Evolutionary conservation across 352 stramenopile species (phyloP).

Genomic region (Phytophthora ohioensis): DNA sequence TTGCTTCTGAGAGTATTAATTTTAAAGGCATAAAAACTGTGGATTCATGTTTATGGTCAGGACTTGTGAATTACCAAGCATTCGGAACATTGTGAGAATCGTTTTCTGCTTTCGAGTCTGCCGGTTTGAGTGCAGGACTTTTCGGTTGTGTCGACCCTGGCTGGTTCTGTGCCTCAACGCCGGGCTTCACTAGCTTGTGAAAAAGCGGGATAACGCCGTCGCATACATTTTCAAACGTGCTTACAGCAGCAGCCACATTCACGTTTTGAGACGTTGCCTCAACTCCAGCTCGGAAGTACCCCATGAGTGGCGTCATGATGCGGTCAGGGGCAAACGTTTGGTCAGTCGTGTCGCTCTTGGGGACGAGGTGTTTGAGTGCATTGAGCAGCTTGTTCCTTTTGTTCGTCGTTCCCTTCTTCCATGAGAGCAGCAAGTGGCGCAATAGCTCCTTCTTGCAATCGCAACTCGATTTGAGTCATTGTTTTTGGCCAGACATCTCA

Average conservation of each 20-base stretch:
- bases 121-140: too few species aligned
- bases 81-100: too few species aligned
- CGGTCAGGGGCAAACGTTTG: neutral
- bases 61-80: too few species aligned
- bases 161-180: neutral
- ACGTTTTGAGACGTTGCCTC: slow-evolving; percentile 5
- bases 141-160: too few species aligned
- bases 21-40: too few species aligned
- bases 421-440: neutral
- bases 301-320: slow-evolving; percentile 1
- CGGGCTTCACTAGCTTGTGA: slow-evolving; percentile 2
- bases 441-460: slow-evolving; percentile 22
- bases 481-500: slow-evolving; percentile 13
- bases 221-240: slow-evolving; percentile 6
- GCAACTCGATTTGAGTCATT: neutral
- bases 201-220: slow-evolving; percentile 14
- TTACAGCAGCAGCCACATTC: slow-evolving; percentile 6
- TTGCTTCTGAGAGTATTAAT: too few species aligned
- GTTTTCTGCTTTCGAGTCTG: too few species aligned
- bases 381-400: slow-evolving; percentile 8
- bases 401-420: slow-evolving; percentile 1
- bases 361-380: slow-evolving; percentile 10
- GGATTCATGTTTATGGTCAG: too few species aligned
- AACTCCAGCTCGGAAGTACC: slow-evolving; percentile 1
- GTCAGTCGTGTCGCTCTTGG: neutral